Evolutionary conservation across 1,284 basidiomycete genomes (phyloP), one percentile per base, ranked within the genome.

Genomic region (Phlebopus sp.): DNA sequence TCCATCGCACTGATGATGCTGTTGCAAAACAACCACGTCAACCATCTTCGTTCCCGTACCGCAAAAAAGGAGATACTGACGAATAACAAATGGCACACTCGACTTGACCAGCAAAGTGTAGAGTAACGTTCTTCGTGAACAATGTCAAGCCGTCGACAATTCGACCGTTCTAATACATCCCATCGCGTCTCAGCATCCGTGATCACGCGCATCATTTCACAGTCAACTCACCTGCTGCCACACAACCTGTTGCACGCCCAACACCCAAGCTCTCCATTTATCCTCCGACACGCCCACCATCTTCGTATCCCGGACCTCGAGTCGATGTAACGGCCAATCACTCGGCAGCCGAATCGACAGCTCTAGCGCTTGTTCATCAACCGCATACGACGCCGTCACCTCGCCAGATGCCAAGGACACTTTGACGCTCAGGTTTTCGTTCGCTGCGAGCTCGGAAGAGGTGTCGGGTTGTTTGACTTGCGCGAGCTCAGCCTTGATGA

Each of bases 1-100:
- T 99, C 97, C 64, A 85, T 89, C 23, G 94, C 84, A 53, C 87
- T 91, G 62, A 99, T 96, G 61, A 98, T 93, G 10, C 92, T 96
- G 68, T 17, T 51, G 17, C 49, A 45, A 34, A 30, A 50, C 40
- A 40, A 31, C 25, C 36, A 23, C 21, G 21, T 23, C 21, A 23
- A 23, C 6, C 21, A 23, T 23, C 21, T 23, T 23, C 6, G 21
- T 23, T 23, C 21, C n/a, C 4, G 21, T 23, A 23, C 21, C 21
- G 4, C 21, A 15, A 53, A n/a, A 23, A 40, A 42, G 15, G 15
- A 25, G 2, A 40, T n/a, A 74, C 86, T 60, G 63, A 93, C 89
- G 90, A 93, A 66, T 94, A 95, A 60, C 92, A 96, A 59, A 97
- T 97, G 2, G 94, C 86, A 68, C 97, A 95, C 60, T 95, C 92